Evolutionary conservation across 2,329 filamentous ascomycete species (phyloP).

Genomic region (Myriosclerotinia curreyana): DNA sequence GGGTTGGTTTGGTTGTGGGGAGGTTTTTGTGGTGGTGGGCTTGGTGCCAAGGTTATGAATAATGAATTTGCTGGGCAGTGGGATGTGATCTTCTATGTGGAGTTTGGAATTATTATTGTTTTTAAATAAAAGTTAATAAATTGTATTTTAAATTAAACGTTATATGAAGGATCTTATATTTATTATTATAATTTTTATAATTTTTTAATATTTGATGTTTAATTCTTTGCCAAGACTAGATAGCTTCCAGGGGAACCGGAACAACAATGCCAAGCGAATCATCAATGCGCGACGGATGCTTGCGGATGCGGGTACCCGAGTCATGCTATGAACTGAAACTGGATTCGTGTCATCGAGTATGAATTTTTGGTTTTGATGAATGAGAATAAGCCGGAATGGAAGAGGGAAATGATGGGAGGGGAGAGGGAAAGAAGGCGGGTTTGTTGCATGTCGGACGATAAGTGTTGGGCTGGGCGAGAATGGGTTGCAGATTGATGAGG

Average conservation of each 20-base stretch:
- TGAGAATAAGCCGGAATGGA: background rate
- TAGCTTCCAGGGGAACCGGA: background rate
- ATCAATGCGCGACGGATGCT: background rate
- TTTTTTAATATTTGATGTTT: no score
- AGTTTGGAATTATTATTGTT: no score
- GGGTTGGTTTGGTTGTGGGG: no score
- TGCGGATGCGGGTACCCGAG: background rate
- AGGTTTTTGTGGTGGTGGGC: no score
- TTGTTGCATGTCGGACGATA: conserved; percentile 22
- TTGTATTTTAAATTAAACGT: no score
- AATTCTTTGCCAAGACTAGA: no score
- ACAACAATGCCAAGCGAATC: background rate
- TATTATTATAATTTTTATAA: no score
- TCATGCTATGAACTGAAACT: background rate
- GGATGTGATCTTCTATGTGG: no score
- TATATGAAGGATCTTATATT: no score
- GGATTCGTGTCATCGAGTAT: conserved; percentile 5
- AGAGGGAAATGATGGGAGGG: background rate
- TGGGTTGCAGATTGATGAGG: background rate
- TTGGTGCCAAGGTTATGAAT: no score
- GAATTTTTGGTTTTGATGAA: background rate
- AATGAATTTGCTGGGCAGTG: no score
- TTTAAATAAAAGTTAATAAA: no score
- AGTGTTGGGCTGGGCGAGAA: conserved; percentile 19
- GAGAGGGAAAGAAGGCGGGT: background rate